Evolutionary conservation across 2,329 filamentous ascomycete genomes (phyloP).

Genomic region (Aspergillus fumigatiaffinis): DNA sequence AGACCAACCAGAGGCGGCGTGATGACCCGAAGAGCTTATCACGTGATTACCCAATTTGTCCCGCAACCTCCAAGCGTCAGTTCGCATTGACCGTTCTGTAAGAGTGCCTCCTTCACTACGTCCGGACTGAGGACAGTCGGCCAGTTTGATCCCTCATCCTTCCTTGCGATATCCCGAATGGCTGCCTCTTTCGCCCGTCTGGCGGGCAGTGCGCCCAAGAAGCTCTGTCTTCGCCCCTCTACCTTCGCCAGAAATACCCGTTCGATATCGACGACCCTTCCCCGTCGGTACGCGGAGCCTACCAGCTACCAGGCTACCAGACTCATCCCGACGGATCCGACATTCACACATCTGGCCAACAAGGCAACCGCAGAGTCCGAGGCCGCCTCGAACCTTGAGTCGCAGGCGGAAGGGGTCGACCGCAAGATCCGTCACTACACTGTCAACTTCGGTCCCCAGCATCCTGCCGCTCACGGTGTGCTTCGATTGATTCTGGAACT

Average conservation of each 20-base stretch:
- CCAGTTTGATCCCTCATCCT: constrained; percentile 18
- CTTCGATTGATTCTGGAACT: constrained; percentile 95
- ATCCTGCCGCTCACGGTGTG: constrained; percentile 97
- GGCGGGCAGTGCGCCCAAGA: constrained; percentile 57
- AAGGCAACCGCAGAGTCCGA: constrained; percentile 39
- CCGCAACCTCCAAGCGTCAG: constrained; percentile 29
- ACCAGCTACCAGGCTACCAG: constrained; percentile 48
- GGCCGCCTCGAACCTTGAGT: constrained; percentile 46
- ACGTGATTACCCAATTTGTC: constrained; percentile 36
- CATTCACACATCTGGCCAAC: constrained; percentile 46
- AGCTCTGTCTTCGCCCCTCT: constrained; percentile 54
- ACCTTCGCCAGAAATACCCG: constrained; percentile 44
- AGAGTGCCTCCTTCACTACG: constrained; percentile 34
- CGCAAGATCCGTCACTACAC: constrained; percentile 98
- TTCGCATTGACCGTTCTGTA: constrained; percentile 27
- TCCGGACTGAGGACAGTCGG: constrained; percentile 34
- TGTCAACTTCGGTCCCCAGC: constrained; percentile 98
- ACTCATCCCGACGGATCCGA: constrained; percentile 55
- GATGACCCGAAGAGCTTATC: constrained; percentile 33
- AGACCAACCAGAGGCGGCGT: constrained; percentile 31
- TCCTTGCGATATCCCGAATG: constrained; percentile 43
- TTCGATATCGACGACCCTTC: constrained; percentile 53
- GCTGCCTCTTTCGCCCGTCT: constrained; percentile 59
- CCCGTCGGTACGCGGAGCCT: constrained; percentile 52
- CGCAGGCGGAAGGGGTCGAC: constrained; percentile 39